These are phyloP conservation scores for Ceratocystis albifundus DNA, from an alignment of 2,329 filamentous ascomycete species.

Conservation along the genomic window DNA sequence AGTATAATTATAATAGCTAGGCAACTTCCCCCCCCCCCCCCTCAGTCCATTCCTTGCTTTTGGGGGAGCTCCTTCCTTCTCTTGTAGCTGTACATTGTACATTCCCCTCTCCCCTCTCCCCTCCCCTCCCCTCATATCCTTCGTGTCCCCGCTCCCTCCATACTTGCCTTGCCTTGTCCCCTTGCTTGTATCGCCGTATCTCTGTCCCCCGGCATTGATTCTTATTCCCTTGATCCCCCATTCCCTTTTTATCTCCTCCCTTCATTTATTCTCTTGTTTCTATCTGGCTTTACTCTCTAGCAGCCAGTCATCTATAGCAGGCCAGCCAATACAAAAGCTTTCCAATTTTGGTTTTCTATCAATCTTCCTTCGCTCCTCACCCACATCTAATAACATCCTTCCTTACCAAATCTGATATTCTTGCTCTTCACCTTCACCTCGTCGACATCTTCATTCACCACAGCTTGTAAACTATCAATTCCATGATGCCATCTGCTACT, in stretches of 20 bases:
- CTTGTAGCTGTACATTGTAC: not conserved
- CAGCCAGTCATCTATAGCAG: not conserved
- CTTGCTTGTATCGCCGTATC: not conserved
- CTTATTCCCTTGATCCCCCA: not conserved
- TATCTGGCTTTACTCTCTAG: not conserved
- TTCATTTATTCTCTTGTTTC: not conserved
- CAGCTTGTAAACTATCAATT: not conserved
- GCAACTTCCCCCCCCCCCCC: not conserved
- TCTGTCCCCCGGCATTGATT: not conserved
- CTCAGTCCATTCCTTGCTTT: not conserved
- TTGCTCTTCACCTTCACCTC: not conserved
- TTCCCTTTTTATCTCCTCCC: not conserved
- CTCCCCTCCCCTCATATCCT: not conserved
- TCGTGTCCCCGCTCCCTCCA: too few species aligned
- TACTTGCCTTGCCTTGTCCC: not conserved
- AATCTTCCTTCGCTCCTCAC: not conserved
- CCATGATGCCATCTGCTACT: constrained; percentile 20
- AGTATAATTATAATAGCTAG: not conserved
- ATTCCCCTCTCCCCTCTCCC: too few species aligned
- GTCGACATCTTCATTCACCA: not conserved
- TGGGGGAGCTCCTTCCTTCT: not conserved
- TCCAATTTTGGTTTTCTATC: not conserved
- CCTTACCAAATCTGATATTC: not conserved
- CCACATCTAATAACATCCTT: constrained; percentile 8
- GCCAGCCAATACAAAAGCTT: not conserved